Evolutionary conservation across 2,329 filamentous ascomycete genomes (phyloP), one percentile per base, ranked within the genome.

Genomic region (Colletotrichum chlorophyti): DNA sequence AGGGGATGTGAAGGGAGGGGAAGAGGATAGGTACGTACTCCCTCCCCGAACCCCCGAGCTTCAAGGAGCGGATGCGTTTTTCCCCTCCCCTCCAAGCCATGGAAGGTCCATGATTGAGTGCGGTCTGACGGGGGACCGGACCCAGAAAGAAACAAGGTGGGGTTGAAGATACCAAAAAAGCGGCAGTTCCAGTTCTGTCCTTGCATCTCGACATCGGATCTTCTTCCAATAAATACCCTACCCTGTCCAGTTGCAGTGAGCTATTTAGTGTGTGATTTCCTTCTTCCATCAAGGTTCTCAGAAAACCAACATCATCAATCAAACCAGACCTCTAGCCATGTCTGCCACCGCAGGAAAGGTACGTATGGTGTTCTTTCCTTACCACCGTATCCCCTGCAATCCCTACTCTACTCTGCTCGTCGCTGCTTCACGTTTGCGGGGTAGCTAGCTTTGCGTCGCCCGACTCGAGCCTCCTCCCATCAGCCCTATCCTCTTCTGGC

Each of bases 331-430:
- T 24, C 24, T 34, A 49, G 24, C 29, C 53, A 63, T 63, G 59
- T 54, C 59, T 62, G 52, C 61, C 59, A 63, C 61, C 42, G 61
- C 41, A 35, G 61, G 61, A 62, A 63, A 63, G 59, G 61, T 63
- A 57, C 29, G 61, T 50, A n/a, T n/a, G n/a, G n/a, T 40, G 24
- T 27, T 38, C 38, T 31, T 21, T 19, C 17, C 52, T 12, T 19
- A 38, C 15, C 35, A 38, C 15, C 14, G 19, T 29, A 31, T 37
- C 52, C 26, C 14, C 40, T 47, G 27, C 42, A 17, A 31, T 51
- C 46, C 50, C 53, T 46, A 38, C 48, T 15, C 29, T 26, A 3
- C 26, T 27, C 19, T 26, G n/a, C 11, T 7, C n/a, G n/a, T n/a
- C n/a, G 32, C 29, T 38, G 31, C 38, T 45, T 55, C 52, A 10